A percentile compares a stretch with the other conserved stretches of the same genome.
Conservation (phyloP, 306 rosid genomes). For the Vigna trinervia region DNA sequence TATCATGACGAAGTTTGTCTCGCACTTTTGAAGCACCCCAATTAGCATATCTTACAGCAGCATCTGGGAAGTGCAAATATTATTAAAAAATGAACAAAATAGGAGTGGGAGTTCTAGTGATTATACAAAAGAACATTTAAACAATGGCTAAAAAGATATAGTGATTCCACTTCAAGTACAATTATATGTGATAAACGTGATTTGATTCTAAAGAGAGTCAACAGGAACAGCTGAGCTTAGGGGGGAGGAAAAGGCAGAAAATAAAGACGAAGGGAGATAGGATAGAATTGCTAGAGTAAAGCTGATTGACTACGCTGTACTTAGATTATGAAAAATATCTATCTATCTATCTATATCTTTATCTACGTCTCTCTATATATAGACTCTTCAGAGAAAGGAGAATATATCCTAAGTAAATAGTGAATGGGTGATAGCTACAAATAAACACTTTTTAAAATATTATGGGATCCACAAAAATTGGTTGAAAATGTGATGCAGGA, state of each 20-base stretch:
- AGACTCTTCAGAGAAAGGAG: background rate
- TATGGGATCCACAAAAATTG: background rate
- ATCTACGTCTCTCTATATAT: background rate
- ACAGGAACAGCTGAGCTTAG: constrained; percentile 6
- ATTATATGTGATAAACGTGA: constrained; percentile 3
- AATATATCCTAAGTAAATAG: background rate
- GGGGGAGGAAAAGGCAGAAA: background rate
- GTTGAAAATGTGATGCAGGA: background rate
- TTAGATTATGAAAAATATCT: background rate
- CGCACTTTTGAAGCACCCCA: constrained; percentile 75
- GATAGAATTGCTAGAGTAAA: background rate
- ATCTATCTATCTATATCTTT: background rate
- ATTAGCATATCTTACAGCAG: constrained; percentile 61
- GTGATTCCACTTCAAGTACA: constrained; percentile 20
- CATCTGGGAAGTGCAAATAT: constrained; percentile 59
- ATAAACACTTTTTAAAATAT: background rate
- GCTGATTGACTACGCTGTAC: background rate
- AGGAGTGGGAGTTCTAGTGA: constrained; percentile 2
- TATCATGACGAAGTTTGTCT: constrained; percentile 78
- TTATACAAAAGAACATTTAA: constrained; percentile 1
- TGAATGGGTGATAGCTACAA: background rate
- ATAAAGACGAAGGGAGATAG: background rate
- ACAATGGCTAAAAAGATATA: constrained; percentile 2
- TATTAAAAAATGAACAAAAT: constrained; percentile 21
- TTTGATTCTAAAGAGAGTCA: constrained; percentile 25